phyloP scores from a whole-genome alignment of 352 stramenopile species.

The Pythium coloratum region DNA sequence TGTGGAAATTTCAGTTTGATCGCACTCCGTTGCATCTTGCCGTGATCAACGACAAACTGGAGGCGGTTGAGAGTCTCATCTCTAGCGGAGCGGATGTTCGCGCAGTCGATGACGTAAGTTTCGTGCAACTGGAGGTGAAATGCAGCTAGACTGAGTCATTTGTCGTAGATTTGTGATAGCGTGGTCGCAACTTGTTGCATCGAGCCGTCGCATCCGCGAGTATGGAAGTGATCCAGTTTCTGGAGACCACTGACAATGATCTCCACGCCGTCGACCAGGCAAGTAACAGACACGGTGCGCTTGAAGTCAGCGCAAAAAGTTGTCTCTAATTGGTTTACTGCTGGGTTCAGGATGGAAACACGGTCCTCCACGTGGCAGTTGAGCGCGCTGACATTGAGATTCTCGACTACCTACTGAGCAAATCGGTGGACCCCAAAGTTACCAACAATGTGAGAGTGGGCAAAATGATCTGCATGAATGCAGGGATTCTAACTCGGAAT shows the following conservation, averaged over 20 bases:
- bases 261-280: neutral
- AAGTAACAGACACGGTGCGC: neutral
- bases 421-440: neutral
- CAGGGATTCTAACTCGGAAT: neutral
- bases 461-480: neutral
- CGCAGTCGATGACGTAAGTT: neutral
- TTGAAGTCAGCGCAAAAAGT: no score
- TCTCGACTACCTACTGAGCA: neutral
- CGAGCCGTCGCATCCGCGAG: neutral
- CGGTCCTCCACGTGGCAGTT: neutral
- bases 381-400: neutral
- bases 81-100: neutral
- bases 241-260: neutral
- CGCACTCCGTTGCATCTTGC: neutral
- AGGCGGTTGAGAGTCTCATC: neutral
- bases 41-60: neutral
- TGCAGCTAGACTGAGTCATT: no score
- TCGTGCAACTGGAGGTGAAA: neutral
- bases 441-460: neutral
- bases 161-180: neutral
- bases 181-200: neutral
- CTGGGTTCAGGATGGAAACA: neutral
- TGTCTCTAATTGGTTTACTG: neutral
- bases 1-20: neutral
- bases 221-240: conserved; percentile 2